Evolutionary conservation across 805 yeast genomes (phyloP), one percentile per base, ranked within the genome.

Genomic region (Ogataea populi-albae): DNA sequence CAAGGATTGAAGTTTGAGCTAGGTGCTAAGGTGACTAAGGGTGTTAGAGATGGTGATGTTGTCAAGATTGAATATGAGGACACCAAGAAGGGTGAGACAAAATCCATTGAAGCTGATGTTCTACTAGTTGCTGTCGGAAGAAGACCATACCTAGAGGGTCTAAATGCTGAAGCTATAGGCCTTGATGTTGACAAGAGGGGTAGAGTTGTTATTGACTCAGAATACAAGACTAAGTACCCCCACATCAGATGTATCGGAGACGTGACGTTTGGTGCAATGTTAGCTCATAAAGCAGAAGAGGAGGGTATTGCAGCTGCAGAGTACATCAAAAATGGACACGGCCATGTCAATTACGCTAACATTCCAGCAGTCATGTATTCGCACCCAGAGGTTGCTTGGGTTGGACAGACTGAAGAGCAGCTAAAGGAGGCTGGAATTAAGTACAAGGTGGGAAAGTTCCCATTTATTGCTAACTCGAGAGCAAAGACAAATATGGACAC

Each of bases 321-420:
- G 71, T 86, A 79, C 73, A 78, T 93, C 64, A 87, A 87, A 73
- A 67, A 67, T 51, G 98, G 98, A 49, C 85, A 84, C 61, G 99
- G 99, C 42, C 98, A 93, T 64, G 98, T 93, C 52, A 93, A 93
- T 80, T 93, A 93, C 69, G 95, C 81, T 54, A 94, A 86, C 71
- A 93, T 93, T 54, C 99, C 99, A 49, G 79, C 96, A 23, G 98
- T 93, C 50, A 93, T 93, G 98, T 93, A 93, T 76, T 82, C 98
- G 32, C 96, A 88, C 69, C 99, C 99, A 47, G 99, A 93, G 73
- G 96, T 93, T 52, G 98, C 98, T 35, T 93, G 98, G 98, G 96
- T 86, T 52, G 99, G 99, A 54, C 86, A 86, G 68, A 85, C 80
- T 59, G 99, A 93, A 71, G 81, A 89, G 71, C 89, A 89, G 68